Percentiles rank a stretch among this genome's conserved stretches.
phyloP scores from a whole-genome alignment of 768 basidiomycete genomes.

The Austroboletus festivus region DNA sequence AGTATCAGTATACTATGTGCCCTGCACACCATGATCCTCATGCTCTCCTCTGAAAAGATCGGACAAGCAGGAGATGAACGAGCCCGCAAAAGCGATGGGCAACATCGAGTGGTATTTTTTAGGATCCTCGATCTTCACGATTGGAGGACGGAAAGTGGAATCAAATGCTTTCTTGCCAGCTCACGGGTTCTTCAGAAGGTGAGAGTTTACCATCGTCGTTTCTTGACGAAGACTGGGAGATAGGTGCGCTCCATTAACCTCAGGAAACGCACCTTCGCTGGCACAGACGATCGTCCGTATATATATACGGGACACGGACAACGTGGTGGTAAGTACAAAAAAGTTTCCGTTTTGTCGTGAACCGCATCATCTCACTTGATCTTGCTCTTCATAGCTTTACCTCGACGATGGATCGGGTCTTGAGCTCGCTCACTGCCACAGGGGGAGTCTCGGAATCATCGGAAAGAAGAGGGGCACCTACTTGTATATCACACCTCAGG shows the following conservation, averaged over 20 bases:
- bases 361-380: neutral
- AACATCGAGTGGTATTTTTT: constrained; percentile 32
- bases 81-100: constrained; percentile 28
- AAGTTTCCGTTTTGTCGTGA: neutral
- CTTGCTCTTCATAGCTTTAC: constrained; percentile 14
- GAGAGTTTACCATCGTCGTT: neutral
- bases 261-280: constrained; percentile 30
- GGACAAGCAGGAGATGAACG: constrained; percentile 2
- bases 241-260: neutral
- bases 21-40: constrained; percentile 23
- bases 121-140: constrained; percentile 29
- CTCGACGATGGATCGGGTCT: constrained; percentile 13
- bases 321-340: constrained; percentile 12
- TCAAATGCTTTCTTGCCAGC: constrained; percentile 24
- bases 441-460: constrained; percentile 24
- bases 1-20: no score
- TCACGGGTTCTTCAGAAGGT: constrained; percentile 18
- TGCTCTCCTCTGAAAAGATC: constrained; percentile 22
- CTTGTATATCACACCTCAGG: constrained; percentile 23
- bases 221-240: neutral
- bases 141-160: constrained; percentile 25
- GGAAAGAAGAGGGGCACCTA: constrained; percentile 17
- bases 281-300: constrained; percentile 29
- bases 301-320: constrained; percentile 31
- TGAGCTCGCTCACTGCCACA: constrained; percentile 21